Evolutionary conservation across 2,329 filamentous ascomycete genomes (phyloP).

Genomic region (Lachnellula hyalina): DNA sequence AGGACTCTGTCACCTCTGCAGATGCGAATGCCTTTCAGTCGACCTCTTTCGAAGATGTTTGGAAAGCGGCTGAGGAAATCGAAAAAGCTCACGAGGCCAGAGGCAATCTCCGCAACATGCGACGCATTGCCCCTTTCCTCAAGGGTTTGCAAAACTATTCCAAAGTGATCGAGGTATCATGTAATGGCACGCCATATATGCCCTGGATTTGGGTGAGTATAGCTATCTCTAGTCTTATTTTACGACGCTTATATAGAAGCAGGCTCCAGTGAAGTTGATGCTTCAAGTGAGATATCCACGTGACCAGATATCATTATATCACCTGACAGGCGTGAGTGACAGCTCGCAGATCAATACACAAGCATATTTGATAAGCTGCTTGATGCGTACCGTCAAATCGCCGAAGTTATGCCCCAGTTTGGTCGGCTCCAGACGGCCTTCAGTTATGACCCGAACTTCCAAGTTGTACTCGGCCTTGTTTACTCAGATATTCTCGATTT

Average conservation of each 20-base stretch:
- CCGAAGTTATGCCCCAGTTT: slow-evolving; percentile 36
- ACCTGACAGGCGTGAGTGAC: not conserved
- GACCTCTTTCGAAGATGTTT: slow-evolving; percentile 35
- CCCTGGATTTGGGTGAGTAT: slow-evolving; percentile 39
- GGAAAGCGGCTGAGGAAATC: slow-evolving; percentile 33
- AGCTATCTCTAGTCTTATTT: not conserved
- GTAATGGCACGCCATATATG: slow-evolving; percentile 42
- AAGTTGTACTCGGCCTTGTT: slow-evolving; percentile 37
- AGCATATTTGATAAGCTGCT: slow-evolving; percentile 39
- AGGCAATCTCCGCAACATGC: slow-evolving; percentile 38
- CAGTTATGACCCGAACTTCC: slow-evolving; percentile 31
- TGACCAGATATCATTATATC: not conserved
- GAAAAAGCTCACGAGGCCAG: slow-evolving; percentile 37
- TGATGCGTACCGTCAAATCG: slow-evolving; percentile 36
- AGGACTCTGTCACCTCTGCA: not conserved
- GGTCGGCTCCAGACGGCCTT: slow-evolving; percentile 32
- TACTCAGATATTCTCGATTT: slow-evolving; percentile 46
- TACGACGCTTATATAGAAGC: not conserved
- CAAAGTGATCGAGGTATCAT: slow-evolving; percentile 37
- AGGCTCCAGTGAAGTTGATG: slow-evolving; percentile 1
- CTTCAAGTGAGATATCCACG: not conserved
- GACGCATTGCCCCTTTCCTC: slow-evolving; percentile 39
- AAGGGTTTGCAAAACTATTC: slow-evolving; percentile 38
- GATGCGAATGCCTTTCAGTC: slow-evolving; percentile 16
- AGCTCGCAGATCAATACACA: slow-evolving; percentile 5